These are phyloP conservation scores for Dictyostelium citrinum DNA, from an alignment of 78 protist species.

Conservation along the genomic window DNA sequence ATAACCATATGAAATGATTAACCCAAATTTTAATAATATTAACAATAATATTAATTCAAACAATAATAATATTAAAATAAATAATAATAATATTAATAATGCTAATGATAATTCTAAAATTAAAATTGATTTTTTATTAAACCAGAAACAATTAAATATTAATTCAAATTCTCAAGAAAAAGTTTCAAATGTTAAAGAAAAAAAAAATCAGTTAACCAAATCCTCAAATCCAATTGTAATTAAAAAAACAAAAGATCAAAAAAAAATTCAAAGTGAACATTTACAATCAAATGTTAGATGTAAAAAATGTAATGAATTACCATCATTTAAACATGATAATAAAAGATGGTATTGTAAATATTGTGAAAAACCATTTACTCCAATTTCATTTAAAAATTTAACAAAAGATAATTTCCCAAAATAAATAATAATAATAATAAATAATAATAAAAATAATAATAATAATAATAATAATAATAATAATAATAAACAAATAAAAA, in stretches of 20 bases:
- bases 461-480: too few relatives aligned
- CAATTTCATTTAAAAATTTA: neutral
- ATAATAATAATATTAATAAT: too few relatives aligned
- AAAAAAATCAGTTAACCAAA: too few relatives aligned
- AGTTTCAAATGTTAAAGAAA: neutral
- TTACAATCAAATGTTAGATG: neutral
- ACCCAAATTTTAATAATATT: too few relatives aligned
- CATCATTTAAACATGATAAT: slow-evolving; percentile 49
- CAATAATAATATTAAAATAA: too few relatives aligned
- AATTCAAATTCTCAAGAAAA: neutral
- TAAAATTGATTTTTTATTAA: neutral
- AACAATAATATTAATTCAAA: too few relatives aligned
- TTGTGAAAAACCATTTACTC: slow-evolving; percentile 56
- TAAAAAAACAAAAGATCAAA: neutral
- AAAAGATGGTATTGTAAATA: slow-evolving; percentile 65
- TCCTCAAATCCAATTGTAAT: neutral
- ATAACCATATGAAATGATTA: too few relatives aligned
- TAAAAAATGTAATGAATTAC: slow-evolving; percentile 12
- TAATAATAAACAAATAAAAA: too few relatives aligned
- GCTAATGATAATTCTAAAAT: too few relatives aligned
- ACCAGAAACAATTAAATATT: too few relatives aligned
- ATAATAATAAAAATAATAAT: too few relatives aligned
- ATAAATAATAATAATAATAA: too few relatives aligned
- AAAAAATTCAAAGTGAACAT: neutral
- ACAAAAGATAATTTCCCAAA: neutral